Percentiles rank a stretch among this genome's conserved stretches.
Conservation (phyloP, 2,329 filamentous ascomycete species). For the Huntiella bhutanensis region DNA sequence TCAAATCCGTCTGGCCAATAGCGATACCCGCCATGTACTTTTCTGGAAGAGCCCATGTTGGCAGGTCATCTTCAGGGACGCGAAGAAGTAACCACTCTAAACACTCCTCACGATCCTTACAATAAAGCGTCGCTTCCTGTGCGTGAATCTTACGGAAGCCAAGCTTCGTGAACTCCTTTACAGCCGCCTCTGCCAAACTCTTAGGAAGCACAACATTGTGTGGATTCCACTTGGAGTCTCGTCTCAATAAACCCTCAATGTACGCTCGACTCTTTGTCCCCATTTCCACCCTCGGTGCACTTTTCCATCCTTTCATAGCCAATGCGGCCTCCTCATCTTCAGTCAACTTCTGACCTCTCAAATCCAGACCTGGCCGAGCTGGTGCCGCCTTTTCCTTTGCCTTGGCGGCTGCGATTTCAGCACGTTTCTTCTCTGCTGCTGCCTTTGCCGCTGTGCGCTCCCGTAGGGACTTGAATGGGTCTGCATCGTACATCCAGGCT, state of each 20-base stretch:
- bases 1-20: constrained; percentile 65
- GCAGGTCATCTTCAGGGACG: constrained; percentile 92
- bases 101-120: constrained; percentile 80
- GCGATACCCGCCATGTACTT: constrained; percentile 80
- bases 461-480: constrained; percentile 68
- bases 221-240: constrained; percentile 73
- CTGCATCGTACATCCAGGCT: constrained; percentile 85
- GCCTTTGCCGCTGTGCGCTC: constrained; percentile 65
- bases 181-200: constrained; percentile 35
- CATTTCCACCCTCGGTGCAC: constrained; percentile 83
- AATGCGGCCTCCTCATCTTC: constrained; percentile 17
- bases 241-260: constrained; percentile 61
- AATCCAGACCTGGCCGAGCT: constrained; percentile 6
- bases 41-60: constrained; percentile 77
- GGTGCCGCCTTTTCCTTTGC: constrained; percentile 36
- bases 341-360: constrained; percentile 17
- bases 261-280: constrained; percentile 60
- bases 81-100: constrained; percentile 94
- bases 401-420: constrained; percentile 47
- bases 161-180: constrained; percentile 56
- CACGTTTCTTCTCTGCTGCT: constrained; percentile 59
- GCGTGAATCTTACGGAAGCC: constrained; percentile 82
- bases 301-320: constrained; percentile 58
- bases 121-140: constrained; percentile 70
- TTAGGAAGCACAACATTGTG: constrained; percentile 48